These are phyloP conservation scores for Saccharum spontaneum DNA, from an alignment of 176 grass and related monocot genomes.

Conservation along the genomic window DNA sequence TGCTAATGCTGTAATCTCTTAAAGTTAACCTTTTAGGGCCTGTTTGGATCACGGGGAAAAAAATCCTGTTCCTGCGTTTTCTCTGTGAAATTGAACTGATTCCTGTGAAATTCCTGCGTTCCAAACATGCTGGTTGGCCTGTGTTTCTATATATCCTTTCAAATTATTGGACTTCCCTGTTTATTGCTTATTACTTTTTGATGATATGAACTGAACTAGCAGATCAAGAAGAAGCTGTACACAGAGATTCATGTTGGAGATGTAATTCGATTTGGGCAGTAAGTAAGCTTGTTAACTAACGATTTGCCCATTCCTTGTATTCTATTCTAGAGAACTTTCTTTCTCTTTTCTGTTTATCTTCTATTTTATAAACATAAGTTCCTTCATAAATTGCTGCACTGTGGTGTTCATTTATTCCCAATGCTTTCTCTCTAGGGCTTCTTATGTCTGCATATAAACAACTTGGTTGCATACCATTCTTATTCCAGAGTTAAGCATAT, in stretches of 20 bases:
- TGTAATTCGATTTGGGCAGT: constrained; percentile 95
- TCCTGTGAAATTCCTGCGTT: too few species aligned
- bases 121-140: background rate
- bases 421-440: background rate
- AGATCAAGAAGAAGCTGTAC: constrained; percentile 87
- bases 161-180: background rate
- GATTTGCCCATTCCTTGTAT: background rate
- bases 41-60: too few species aligned
- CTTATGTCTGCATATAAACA: background rate
- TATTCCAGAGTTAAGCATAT: constrained; percentile 13
- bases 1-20: background rate
- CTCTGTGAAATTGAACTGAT: too few species aligned
- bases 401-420: background rate
- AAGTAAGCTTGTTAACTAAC: constrained; percentile 51
- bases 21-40: background rate
- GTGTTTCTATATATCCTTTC: background rate
- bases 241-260: constrained; percentile 85
- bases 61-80: too few species aligned
- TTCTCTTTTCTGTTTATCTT: background rate
- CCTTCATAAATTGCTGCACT: constrained; percentile 8
- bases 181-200: background rate
- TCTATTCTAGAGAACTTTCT: constrained; percentile 1
- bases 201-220: constrained; percentile 25
- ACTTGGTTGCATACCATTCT: background rate
- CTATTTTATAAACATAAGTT: constrained; percentile 14